Evolutionary conservation across 495 filamentous ascomycete genomes (phyloP), one percentile per base, ranked within the genome.

Genomic region (Aspergillus indologenus): DNA sequence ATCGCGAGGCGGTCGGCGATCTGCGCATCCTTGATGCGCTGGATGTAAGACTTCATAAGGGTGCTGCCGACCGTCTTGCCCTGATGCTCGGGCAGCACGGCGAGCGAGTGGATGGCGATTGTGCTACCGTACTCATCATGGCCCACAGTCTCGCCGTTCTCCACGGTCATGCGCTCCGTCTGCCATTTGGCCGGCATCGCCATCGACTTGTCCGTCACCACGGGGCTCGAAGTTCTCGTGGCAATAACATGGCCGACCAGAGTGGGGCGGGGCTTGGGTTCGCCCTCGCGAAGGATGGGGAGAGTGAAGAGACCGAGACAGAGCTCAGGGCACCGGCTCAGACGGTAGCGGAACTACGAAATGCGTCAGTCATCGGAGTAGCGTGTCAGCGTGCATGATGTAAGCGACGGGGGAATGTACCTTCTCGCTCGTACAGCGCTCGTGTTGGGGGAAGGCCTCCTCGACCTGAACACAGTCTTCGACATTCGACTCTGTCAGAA

Each of bases 161-260:
- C 67, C 21, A 68, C 60, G 15, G 70, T 66, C 66, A 67, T 67
- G 54, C 72, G 72, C 63, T 68, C 67, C 7, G 70, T 70, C 52
- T 78, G 74, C 86, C 87, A 91, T 63, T 89, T 80, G 47, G 69
- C 67, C 1, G 90, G 89, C 44, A 86, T 75, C 24, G 79, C 81
- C 92, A 96, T 96, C 56, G 87, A 84, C 1, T 72, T 78, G 66
- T 96, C 93, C 7, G 85, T 90, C 58, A 96, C 85, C 20, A 79
- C 64, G 1, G 71, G 67, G 53, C 78, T 75, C 47, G 75, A 72
- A 14, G 83, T 86, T 61, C 86, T 86, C 19, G 91, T 92, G 18
- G 89, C 83, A 56, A 96, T 79, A 63, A 93, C 79, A 72, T 96
- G 90, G 53, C 85, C 93, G 29, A 96, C 76, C n/a, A 98, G 79